phyloP scores from a whole-genome alignment of 1,139 yeast species.

The Wickerhamiella infanticola region DNA sequence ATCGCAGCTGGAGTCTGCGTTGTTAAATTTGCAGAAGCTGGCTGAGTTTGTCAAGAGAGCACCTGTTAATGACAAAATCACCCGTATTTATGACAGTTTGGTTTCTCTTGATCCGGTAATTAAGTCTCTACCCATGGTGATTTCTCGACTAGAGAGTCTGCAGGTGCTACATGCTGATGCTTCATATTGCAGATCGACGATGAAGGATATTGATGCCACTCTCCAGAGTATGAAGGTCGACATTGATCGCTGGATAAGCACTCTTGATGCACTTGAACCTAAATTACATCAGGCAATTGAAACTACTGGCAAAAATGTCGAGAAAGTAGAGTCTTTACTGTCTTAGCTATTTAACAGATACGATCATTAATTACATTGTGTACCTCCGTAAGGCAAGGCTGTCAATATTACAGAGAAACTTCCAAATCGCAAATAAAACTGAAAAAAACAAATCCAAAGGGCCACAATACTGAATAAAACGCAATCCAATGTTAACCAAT shows the following conservation, averaged over 20 bases:
- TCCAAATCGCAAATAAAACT: too few species aligned
- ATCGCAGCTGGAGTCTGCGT: neutral
- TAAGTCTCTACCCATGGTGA: constrained; percentile 25
- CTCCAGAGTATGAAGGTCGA: constrained; percentile 28
- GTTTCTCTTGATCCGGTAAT: constrained; percentile 27
- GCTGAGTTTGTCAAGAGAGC: neutral
- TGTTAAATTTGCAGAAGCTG: neutral
- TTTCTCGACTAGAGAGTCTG: constrained; percentile 30
- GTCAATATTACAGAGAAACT: too few species aligned
- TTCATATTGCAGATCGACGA: constrained; percentile 36
- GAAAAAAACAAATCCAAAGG: too few species aligned
- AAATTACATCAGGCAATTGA: constrained; percentile 25
- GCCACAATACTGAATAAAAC: too few species aligned
- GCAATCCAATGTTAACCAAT: too few species aligned
- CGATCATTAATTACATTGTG: too few species aligned
- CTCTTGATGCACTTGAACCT: constrained; percentile 26
- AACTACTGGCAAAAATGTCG: constrained; percentile 11
- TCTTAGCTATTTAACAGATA: too few species aligned
- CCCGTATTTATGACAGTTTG: constrained; percentile 24
- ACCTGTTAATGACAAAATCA: neutral
- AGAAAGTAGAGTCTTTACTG: neutral
- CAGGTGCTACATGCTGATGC: constrained; percentile 35
- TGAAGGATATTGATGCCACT: constrained; percentile 32
- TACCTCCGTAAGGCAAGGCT: too few species aligned
- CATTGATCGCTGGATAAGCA: constrained; percentile 28